Evolutionary conservation across 768 basidiomycete species (phyloP), one percentile per base, ranked within the genome.

Genomic region (Clavaria fumosa): DNA sequence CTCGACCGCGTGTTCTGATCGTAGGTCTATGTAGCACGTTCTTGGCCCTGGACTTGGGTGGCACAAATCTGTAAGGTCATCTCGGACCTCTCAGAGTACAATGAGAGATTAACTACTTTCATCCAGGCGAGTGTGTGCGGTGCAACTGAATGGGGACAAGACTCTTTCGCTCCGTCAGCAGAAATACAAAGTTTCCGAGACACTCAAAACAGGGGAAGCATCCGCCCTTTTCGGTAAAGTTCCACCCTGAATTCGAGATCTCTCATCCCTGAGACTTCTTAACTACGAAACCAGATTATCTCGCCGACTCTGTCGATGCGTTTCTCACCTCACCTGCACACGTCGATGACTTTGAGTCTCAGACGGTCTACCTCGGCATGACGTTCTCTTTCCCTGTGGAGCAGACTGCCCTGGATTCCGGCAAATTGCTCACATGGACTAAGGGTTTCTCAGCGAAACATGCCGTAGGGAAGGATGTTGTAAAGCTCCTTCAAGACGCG

Each of bases 301-400:
- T 99, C 47, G 95, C 95, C 24, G 86, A 90, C 45, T 91, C 86
- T 2, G 91, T 99, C 11, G 89, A 96, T 53, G 74, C 85, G 7
- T 99, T 99, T 63, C 66, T 97, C 46, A 93, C 85, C 10, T 61
- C 57, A 10, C 60, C 65, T 40, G 58, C 67, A 22, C 60, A 62
- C 15, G 57, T 54, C 18, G 70, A 77, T 21, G 49, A 35, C 40
- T 40, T 31, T 42, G 42, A 12, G 40, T 32, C 14, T 47, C 54
- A 1, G 61, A 68, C 46, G 48, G 60, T 72, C 6, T 59, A 64
- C 34, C 76, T 99, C 2, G 95, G 93, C 6, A 69, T 99, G 36
- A 97, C 95, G 0, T 99, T 97, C 57, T 90, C 85, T 20, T 95
- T 96, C 64, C 95, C 95, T 2, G 95, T 97, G 20, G 88, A 95